phyloP scores from a whole-genome alignment of 441 rosid genomes.

The Erodium trifolium region DNA sequence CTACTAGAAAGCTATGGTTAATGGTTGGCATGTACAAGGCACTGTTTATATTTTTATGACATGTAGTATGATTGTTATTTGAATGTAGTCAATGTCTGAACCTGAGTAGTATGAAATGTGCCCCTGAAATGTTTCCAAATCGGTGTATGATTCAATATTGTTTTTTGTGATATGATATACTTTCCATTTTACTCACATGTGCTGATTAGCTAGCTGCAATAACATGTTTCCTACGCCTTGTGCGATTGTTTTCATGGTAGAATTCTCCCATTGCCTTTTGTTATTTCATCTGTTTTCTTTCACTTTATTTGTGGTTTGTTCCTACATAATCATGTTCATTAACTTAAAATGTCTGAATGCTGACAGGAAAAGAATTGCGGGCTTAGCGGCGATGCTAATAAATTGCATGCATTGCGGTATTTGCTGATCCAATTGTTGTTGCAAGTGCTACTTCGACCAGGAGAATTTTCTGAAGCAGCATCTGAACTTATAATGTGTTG shows the following conservation, averaged over 20 bases:
- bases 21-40: neutral
- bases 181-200: no score
- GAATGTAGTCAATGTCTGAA: neutral
- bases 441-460: slow-evolving; percentile 82
- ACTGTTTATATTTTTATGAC: neutral
- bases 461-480: slow-evolving; percentile 62
- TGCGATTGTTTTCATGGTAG: neutral
- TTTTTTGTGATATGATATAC: neutral
- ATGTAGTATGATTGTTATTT: neutral
- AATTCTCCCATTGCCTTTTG: neutral
- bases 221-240: neutral
- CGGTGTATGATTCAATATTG: neutral
- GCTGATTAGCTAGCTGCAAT: neutral
- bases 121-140: neutral
- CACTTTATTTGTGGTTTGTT: neutral
- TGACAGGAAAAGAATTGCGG: slow-evolving; percentile 66
- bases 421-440: slow-evolving; percentile 76
- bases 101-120: neutral
- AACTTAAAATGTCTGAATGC: slow-evolving; percentile 12
- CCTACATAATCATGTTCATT: slow-evolving; percentile 7
- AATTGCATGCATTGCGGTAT: slow-evolving; percentile 59
- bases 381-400: slow-evolving; percentile 35
- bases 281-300: neutral
- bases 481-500: slow-evolving; percentile 79
- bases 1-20: neutral